These are phyloP conservation scores for Mycoemilia scoparia DNA, from an alignment of 192 early-diverging fungal species.

Conservation along the genomic window DNA sequence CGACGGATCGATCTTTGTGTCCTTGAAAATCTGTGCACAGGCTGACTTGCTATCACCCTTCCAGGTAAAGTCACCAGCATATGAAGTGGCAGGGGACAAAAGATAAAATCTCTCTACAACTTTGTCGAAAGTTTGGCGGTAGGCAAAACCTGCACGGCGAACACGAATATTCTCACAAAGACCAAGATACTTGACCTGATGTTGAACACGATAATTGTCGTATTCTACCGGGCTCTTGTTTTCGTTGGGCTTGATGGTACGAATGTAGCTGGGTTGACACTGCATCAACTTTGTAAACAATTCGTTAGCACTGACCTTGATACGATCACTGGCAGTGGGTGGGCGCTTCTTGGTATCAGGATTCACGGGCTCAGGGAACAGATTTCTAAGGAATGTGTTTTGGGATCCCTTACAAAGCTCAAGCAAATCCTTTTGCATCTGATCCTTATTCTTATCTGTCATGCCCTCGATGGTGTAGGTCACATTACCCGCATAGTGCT, in stretches of 20 bases:
- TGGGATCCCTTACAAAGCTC: slow-evolving; percentile 59
- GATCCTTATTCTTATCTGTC: slow-evolving; percentile 97
- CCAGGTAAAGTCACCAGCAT: slow-evolving; percentile 75
- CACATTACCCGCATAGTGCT: slow-evolving; percentile 96
- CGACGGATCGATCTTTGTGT: slow-evolving; percentile 59
- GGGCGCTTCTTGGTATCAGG: slow-evolving; percentile 85
- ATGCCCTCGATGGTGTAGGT: slow-evolving; percentile 81
- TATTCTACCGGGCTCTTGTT: slow-evolving; percentile 84
- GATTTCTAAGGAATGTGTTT: slow-evolving; percentile 52
- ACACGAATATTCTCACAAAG: slow-evolving; percentile 95
- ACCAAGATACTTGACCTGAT: slow-evolving; percentile 95
- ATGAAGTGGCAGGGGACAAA: slow-evolving; percentile 50
- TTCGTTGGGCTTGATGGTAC: slow-evolving; percentile 96
- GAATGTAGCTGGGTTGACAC: slow-evolving; percentile 88
- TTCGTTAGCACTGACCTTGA: slow-evolving; percentile 68
- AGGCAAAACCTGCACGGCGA: slow-evolving; percentile 92
- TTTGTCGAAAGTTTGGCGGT: slow-evolving; percentile 86
- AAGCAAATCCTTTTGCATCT: slow-evolving; percentile 82
- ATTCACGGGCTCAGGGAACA: slow-evolving; percentile 89
- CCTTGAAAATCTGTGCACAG: slow-evolving; percentile 60
- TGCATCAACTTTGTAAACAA: slow-evolving; percentile 89
- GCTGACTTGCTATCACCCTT: slow-evolving; percentile 54
- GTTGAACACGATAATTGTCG: slow-evolving; percentile 77
- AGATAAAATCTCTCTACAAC: slow-evolving; percentile 58
- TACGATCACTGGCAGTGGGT: slow-evolving; percentile 91